Conservation (phyloP, 305 asterid species). For the Solanum hybrid region DNA sequence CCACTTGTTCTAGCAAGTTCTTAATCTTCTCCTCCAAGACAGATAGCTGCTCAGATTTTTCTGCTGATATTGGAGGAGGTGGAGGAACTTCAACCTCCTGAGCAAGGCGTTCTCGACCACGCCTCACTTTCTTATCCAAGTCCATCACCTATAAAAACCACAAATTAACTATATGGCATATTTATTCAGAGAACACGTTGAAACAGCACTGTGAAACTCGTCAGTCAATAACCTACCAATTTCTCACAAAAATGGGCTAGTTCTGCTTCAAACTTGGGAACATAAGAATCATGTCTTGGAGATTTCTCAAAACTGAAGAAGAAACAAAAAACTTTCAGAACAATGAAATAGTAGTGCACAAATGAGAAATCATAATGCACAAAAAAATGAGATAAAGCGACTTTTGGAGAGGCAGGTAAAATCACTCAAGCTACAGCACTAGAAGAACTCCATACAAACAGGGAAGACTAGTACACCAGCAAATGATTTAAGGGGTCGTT, state of each 20-base stretch:
- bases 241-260: constrained; percentile 88
- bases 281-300: constrained; percentile 74
- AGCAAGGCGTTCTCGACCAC: constrained; percentile 91
- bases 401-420: neutral
- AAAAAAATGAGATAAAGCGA: neutral
- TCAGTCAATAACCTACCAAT: constrained; percentile 48
- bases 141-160: constrained; percentile 62
- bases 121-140: constrained; percentile 86
- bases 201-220: constrained; percentile 2
- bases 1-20: constrained; percentile 92
- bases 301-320: constrained; percentile 74
- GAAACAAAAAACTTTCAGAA: constrained; percentile 11
- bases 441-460: neutral
- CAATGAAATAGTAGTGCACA: neutral
- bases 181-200: neutral
- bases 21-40: constrained; percentile 90
- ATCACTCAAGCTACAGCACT: neutral
- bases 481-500: neutral
- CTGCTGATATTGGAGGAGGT: constrained; percentile 88
- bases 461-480: neutral
- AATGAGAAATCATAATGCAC: neutral
- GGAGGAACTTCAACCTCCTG: constrained; percentile 86
- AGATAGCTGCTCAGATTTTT: constrained; percentile 82
- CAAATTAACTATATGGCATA: neutral
- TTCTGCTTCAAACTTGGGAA: constrained; percentile 91